Evolutionary conservation across 75 land plant genomes (phyloP).

Genomic region (Sequoiadendron giganteum): DNA sequence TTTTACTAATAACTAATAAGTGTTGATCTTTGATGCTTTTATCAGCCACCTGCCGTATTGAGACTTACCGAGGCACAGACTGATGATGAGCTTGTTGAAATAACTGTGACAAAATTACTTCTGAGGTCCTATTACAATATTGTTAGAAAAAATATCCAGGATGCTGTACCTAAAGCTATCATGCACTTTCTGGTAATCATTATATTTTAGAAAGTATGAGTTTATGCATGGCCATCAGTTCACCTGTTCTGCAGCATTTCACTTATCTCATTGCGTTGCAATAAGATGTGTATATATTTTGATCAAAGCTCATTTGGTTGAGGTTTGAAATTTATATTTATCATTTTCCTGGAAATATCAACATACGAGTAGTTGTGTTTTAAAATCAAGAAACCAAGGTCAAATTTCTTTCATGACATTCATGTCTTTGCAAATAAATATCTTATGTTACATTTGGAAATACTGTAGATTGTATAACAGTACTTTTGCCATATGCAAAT

Average conservation of each 20-base stretch:
- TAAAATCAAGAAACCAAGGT: background rate
- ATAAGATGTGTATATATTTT: background rate
- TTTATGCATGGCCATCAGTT: background rate
- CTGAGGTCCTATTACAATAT: conserved; percentile 52
- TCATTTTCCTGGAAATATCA: background rate
- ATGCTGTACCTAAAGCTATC: conserved; percentile 44
- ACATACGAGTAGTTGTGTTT: background rate
- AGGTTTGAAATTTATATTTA: background rate
- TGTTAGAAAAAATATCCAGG: conserved; percentile 54
- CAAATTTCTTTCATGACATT: background rate
- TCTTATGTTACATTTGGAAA: background rate
- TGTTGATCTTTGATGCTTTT: conserved; percentile 1
- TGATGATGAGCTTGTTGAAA: conserved; percentile 40
- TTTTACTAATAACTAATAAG: conserved; percentile 2
- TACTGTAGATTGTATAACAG: background rate
- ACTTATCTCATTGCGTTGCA: background rate
- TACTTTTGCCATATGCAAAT: background rate
- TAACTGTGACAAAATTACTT: conserved; percentile 35
- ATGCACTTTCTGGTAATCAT: conserved; percentile 88
- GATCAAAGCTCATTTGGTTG: background rate
- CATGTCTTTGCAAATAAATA: background rate
- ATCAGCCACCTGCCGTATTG: conserved; percentile 49
- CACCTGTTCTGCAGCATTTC: background rate
- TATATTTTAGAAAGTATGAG: background rate
- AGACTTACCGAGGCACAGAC: conserved; percentile 30